A percentile compares a stretch with the other conserved stretches of the same genome.
Conservation (phyloP, 2,329 filamentous ascomycete genomes). For the Shiraia bambusicola region DNA sequence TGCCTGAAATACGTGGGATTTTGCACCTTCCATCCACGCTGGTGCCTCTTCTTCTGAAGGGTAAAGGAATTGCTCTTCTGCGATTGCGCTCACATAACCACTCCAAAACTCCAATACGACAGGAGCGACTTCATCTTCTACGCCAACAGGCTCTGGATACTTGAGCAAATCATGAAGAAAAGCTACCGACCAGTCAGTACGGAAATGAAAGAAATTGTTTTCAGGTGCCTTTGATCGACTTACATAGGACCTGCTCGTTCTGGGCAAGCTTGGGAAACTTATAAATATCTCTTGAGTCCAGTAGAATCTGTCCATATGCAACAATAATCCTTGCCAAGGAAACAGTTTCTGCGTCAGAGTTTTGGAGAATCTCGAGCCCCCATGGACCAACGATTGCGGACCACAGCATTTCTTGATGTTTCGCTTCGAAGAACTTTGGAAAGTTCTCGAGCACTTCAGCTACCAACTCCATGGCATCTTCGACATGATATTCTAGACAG, state of each 20-base stretch:
- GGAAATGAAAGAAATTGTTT: neutral
- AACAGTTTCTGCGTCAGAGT: conserved; percentile 37
- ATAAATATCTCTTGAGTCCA: conserved; percentile 46
- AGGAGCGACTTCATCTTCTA: conserved; percentile 74
- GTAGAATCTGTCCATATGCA: conserved; percentile 37
- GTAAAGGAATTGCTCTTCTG: conserved; percentile 53
- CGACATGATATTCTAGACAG: conserved; percentile 60
- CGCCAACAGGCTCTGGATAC: conserved; percentile 65
- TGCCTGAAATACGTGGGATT: conserved; percentile 62
- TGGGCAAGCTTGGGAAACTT: conserved; percentile 48
- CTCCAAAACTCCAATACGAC: conserved; percentile 80
- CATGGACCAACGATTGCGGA: conserved; percentile 36
- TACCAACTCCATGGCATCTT: conserved; percentile 42
- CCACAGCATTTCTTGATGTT: conserved; percentile 39
- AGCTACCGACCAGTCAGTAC: conserved; percentile 21
- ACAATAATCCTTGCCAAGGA: conserved; percentile 41
- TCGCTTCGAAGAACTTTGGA: conserved; percentile 37
- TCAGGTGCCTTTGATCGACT: conserved; percentile 8
- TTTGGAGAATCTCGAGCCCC: conserved; percentile 41
- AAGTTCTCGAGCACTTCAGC: conserved; percentile 41
- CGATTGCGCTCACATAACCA: conserved; percentile 69
- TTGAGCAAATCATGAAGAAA: conserved; percentile 66
- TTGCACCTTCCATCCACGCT: conserved; percentile 61
- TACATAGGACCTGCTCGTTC: conserved; percentile 41
- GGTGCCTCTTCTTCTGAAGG: conserved; percentile 36